These are phyloP conservation scores for Calocybe indica DNA, from an alignment of 768 basidiomycete genomes.

Conservation along the genomic window DNA sequence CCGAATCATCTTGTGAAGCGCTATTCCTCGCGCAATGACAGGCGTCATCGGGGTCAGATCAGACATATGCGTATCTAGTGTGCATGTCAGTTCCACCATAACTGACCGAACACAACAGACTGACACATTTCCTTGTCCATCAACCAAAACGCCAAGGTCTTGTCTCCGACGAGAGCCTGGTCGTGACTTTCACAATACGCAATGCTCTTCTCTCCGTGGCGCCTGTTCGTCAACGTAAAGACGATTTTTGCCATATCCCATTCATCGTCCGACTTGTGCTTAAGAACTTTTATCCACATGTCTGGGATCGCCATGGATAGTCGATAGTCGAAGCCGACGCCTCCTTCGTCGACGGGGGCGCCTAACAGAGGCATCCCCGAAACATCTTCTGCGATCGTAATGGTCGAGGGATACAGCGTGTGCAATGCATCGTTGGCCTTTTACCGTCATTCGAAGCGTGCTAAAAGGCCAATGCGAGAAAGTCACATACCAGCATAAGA, in stretches of 20 bases:
- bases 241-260: slow-evolving; percentile 89
- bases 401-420: slow-evolving; percentile 65
- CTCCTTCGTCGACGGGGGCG: slow-evolving; percentile 70
- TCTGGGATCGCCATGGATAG: slow-evolving; percentile 98
- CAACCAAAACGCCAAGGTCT: slow-evolving; percentile 97
- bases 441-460: slow-evolving; percentile 5
- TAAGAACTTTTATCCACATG: slow-evolving; percentile 99
- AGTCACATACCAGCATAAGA: slow-evolving; percentile 82
- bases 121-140: slow-evolving; percentile 99
- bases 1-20: slow-evolving; percentile 98
- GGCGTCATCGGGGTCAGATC: slow-evolving; percentile 79
- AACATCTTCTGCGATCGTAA: slow-evolving; percentile 98
- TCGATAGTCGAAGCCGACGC: slow-evolving; percentile 96
- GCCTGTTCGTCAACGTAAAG: slow-evolving; percentile 84
- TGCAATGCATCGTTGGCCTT: slow-evolving; percentile 97
- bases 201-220: slow-evolving; percentile 86
- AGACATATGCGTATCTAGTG: slow-evolving; percentile 88
- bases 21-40: slow-evolving; percentile 80
- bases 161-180: slow-evolving; percentile 97
- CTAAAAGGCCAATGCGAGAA: not conserved
- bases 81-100: slow-evolving; percentile 1
- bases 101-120: slow-evolving; percentile 18
- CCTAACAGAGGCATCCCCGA: slow-evolving; percentile 98
- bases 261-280: slow-evolving; percentile 79
- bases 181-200: slow-evolving; percentile 96